Evolutionary conservation across 2,329 filamentous ascomycete genomes (phyloP).

Genomic region (Verticillium nonalfalfae): DNA sequence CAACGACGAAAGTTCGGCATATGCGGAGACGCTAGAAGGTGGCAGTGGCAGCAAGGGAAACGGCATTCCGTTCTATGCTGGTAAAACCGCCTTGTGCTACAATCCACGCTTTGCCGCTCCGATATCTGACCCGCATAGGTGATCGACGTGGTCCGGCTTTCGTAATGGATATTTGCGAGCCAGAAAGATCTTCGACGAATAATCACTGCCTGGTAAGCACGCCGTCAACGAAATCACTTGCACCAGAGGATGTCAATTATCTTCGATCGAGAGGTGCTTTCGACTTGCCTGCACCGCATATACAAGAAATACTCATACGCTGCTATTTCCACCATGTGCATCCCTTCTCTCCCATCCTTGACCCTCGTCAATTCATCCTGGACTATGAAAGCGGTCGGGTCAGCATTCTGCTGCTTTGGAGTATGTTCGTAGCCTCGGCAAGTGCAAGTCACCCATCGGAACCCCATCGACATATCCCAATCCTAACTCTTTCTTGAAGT

Average conservation of each 20-base stretch:
- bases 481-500: background rate
- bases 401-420: conserved; percentile 18
- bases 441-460: conserved; percentile 15
- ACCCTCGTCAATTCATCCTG: conserved; percentile 9
- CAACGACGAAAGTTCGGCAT: background rate
- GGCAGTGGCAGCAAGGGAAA: no score
- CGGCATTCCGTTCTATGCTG: background rate
- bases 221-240: background rate
- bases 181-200: background rate
- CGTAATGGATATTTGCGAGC: background rate
- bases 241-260: background rate
- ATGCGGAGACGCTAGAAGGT: background rate
- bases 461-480: background rate
- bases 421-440: conserved; percentile 21
- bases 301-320: conserved; percentile 8
- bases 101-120: no score
- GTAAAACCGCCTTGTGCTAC: background rate
- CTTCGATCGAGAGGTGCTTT: conserved; percentile 8
- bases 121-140: background rate
- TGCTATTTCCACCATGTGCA: conserved; percentile 17
- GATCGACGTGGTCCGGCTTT: background rate
- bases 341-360: conserved; percentile 14
- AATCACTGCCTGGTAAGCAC: background rate
- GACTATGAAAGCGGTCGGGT: conserved; percentile 6
- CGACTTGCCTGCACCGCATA: conserved; percentile 3